Conservation (phyloP, 2,329 filamentous ascomycete species). For the Ambrosiella xylebori region DNA sequence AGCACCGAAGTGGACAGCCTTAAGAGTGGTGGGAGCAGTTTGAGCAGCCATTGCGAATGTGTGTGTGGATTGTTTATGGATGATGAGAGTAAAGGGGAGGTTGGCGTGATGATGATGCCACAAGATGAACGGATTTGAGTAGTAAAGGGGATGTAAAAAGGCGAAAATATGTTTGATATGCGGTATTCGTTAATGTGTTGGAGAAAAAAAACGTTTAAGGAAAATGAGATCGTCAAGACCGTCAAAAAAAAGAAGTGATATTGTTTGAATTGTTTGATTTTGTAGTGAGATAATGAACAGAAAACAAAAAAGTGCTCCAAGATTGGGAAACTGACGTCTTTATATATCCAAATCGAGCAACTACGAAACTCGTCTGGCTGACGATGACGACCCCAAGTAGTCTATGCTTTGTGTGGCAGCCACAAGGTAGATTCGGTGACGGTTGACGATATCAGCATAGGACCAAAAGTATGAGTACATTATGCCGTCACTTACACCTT, state of each 20-base stretch:
- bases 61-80: not conserved
- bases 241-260: not conserved
- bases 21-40: constrained; percentile 27
- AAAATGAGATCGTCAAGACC: constrained; percentile 2
- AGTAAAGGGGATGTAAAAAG: not conserved
- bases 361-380: constrained; percentile 1
- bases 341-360: constrained; percentile 10
- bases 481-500: constrained; percentile 2
- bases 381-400: constrained; percentile 6
- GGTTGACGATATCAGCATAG: not conserved
- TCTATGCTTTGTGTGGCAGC: not conserved
- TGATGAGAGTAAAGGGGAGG: not conserved
- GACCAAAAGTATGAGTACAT: constrained; percentile 2
- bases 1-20: constrained; percentile 71
- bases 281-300: constrained; percentile 2
- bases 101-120: not conserved
- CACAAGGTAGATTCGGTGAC: constrained; percentile 1
- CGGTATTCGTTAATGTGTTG: not conserved
- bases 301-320: not conserved
- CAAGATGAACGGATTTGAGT: not conserved
- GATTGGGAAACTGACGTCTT: constrained; percentile 1
- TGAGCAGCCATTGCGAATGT: constrained; percentile 15
- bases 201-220: not conserved
- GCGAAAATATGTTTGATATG: not conserved
- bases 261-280: not conserved